Percentiles rank a stretch among this genome's conserved stretches.
phyloP scores from a whole-genome alignment of 805 yeast species.

The Spathaspora girioi region DNA sequence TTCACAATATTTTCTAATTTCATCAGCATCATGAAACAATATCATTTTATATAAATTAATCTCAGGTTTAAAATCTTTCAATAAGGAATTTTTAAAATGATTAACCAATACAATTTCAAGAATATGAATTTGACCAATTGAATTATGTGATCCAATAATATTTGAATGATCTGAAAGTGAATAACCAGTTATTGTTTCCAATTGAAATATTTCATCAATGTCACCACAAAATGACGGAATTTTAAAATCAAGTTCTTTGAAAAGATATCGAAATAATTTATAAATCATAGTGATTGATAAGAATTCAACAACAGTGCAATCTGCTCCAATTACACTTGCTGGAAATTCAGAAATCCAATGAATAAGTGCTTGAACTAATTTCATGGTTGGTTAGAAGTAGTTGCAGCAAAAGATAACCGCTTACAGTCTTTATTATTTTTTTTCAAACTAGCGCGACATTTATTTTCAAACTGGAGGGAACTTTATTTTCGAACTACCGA shows the following conservation, averaged over 20 bases:
- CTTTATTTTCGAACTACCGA: too few relatives aligned
- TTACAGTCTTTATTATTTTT: too few relatives aligned
- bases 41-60: constrained; percentile 13
- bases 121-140: background rate
- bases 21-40: constrained; percentile 11
- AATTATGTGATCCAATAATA: background rate
- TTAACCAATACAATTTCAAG: constrained; percentile 2
- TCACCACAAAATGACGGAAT: background rate
- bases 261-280: constrained; percentile 10
- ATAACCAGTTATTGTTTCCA: background rate
- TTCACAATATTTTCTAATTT: constrained; percentile 15
- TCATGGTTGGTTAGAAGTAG: background rate
- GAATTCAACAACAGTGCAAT: constrained; percentile 9
- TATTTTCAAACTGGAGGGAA: too few relatives aligned
- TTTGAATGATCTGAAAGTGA: background rate
- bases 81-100: constrained; percentile 2
- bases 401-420: background rate
- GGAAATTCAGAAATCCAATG: constrained; percentile 24
- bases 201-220: constrained; percentile 1
- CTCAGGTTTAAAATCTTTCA: background rate
- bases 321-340: constrained; percentile 10
- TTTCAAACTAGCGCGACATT: too few relatives aligned
- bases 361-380: constrained; percentile 14
- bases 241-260: constrained; percentile 15
- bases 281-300: constrained; percentile 12